phyloP scores from a whole-genome alignment of 768 basidiomycete species.

The Fibroporia radiculosa region DNA sequence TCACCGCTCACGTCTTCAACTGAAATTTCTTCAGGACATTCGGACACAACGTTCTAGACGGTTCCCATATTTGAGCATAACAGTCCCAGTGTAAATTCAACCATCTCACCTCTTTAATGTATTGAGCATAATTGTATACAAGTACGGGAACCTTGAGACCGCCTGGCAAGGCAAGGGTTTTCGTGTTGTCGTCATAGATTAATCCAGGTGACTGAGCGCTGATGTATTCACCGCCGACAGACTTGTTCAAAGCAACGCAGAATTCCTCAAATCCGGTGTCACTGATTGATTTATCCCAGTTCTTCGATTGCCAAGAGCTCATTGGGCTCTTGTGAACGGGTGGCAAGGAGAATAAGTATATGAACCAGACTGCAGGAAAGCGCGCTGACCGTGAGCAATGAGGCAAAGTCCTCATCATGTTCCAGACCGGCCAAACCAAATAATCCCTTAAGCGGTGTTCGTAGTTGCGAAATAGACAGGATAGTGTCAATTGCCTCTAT shows the following conservation, averaged over 20 bases:
- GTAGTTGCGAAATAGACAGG: slow-evolving; percentile 37
- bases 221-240: slow-evolving; percentile 25
- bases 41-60: slow-evolving; percentile 43
- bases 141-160: slow-evolving; percentile 48
- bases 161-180: slow-evolving; percentile 37
- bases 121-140: slow-evolving; percentile 67
- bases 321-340: slow-evolving; percentile 41
- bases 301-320: slow-evolving; percentile 72
- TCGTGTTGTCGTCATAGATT: slow-evolving; percentile 41
- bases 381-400: slow-evolving; percentile 56
- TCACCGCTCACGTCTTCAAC: slow-evolving; percentile 45
- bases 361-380: not conserved
- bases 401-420: slow-evolving; percentile 74
- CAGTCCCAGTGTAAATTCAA: not conserved
- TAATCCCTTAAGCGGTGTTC: slow-evolving; percentile 51
- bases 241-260: slow-evolving; percentile 47
- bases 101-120: slow-evolving; percentile 55
- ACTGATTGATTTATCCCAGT: slow-evolving; percentile 75
- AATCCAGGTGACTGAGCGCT: slow-evolving; percentile 15
- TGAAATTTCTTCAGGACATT: slow-evolving; percentile 42
- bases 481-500: slow-evolving; percentile 56
- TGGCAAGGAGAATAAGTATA: not conserved
- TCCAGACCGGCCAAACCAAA: slow-evolving; percentile 68
- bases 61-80: not conserved
- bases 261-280: slow-evolving; percentile 62